Conservation (phyloP, 441 rosid genomes). For the Populus hybrid region DNA sequence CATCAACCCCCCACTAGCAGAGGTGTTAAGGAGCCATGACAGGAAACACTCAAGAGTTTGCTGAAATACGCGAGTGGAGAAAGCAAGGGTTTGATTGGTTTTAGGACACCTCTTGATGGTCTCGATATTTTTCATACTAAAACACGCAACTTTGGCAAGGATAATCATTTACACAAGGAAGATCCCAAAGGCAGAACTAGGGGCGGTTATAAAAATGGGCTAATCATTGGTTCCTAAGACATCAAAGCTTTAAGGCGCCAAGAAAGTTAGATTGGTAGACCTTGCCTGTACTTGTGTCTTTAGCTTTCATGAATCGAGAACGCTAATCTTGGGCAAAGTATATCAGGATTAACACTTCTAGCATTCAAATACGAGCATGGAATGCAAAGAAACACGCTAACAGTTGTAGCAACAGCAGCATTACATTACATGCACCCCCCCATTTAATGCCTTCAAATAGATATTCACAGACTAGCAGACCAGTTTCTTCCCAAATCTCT, state of each 20-base stretch:
- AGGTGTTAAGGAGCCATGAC: too few relatives aligned
- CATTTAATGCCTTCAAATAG: constrained; percentile 1
- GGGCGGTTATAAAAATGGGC: too few relatives aligned
- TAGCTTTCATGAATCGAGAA: constrained; percentile 43
- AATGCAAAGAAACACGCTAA: neutral
- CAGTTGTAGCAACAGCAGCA: constrained; percentile 4
- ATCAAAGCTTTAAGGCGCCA: neutral
- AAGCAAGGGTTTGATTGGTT: too few relatives aligned
- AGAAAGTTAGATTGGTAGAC: constrained; percentile 11
- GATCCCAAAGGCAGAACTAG: too few relatives aligned
- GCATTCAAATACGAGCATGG: neutral
- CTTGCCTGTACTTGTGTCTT: constrained; percentile 79
- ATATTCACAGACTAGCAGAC: constrained; percentile 21
- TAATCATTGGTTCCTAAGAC: neutral
- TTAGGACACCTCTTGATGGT: too few relatives aligned
- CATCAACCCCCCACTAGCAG: too few relatives aligned
- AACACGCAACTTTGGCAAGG: neutral
- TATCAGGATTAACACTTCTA: neutral
- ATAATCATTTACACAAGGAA: neutral
- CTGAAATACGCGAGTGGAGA: too few relatives aligned
- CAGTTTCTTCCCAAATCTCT: constrained; percentile 7
- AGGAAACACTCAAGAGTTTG: neutral
- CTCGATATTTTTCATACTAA: too few relatives aligned
- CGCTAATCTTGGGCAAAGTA: constrained; percentile 14
- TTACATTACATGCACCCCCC: constrained; percentile 14